Evolutionary conservation across 2,329 filamentous ascomycete genomes (phyloP).

Genomic region (Colletotrichum gigasporum): DNA sequence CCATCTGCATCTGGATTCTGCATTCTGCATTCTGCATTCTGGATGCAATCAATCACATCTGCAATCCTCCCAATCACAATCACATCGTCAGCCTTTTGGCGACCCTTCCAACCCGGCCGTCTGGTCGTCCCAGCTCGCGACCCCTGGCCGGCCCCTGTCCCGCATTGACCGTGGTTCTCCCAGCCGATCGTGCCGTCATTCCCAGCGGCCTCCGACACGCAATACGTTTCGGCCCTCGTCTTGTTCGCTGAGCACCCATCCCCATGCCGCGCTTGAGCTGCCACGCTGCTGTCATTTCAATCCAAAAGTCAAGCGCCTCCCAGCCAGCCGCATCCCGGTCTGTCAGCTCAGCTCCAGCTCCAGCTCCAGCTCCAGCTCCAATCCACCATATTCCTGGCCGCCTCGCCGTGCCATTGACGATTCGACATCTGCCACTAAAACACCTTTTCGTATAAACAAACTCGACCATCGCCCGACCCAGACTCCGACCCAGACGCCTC

Average conservation of each 20-base stretch:
- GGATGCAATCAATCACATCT: too few relatives aligned
- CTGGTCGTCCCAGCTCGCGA: conserved; percentile 14
- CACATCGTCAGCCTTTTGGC: neutral
- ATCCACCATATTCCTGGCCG: conserved; percentile 21
- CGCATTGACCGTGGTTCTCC: conserved; percentile 28
- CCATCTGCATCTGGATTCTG: too few relatives aligned
- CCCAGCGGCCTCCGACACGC: conserved; percentile 31
- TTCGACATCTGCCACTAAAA: neutral
- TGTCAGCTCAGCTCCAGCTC: conserved; percentile 1
- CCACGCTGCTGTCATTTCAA: conserved; percentile 18
- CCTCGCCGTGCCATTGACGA: conserved; percentile 15
- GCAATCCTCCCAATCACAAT: too few relatives aligned
- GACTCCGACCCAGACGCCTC: too few relatives aligned
- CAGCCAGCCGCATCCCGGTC: conserved; percentile 23
- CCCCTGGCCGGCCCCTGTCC: conserved; percentile 16
- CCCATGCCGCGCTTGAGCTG: conserved; percentile 12
- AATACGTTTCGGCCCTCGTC: conserved; percentile 27
- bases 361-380: too few relatives aligned
- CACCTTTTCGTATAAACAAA: neutral
- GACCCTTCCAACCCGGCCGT: conserved; percentile 1
- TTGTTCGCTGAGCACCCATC: too few relatives aligned
- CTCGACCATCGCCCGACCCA: neutral
- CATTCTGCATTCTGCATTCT: too few relatives aligned
- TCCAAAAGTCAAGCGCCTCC: conserved; percentile 27
- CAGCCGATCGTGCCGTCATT: conserved; percentile 30